These are phyloP conservation scores for Sarcomyxa edulis DNA, from an alignment of 768 basidiomycete species.

Conservation along the genomic window DNA sequence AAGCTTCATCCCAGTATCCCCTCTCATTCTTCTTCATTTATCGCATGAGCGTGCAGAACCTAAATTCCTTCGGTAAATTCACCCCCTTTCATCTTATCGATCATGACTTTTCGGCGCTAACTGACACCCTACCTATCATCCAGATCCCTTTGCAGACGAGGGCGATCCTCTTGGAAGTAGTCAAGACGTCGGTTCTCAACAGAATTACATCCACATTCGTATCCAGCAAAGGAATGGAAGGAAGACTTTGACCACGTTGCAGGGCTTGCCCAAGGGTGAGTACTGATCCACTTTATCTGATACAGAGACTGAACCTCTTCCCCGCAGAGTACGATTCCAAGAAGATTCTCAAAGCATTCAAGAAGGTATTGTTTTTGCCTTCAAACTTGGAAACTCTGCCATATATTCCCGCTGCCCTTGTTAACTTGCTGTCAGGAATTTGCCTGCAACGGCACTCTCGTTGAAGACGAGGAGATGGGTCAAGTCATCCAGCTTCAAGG, in stretches of 20 bases:
- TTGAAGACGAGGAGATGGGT: slow-evolving; percentile 93
- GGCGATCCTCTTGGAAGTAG: slow-evolving; percentile 73
- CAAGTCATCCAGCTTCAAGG: slow-evolving; percentile 98
- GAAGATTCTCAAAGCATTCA: slow-evolving; percentile 98
- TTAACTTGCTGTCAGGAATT: slow-evolving; percentile 61
- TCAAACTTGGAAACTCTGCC: too few species aligned
- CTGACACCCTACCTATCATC: slow-evolving; percentile 14
- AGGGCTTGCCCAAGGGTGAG: slow-evolving; percentile 88
- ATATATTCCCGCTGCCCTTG: slow-evolving; percentile 4
- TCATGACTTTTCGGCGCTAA: slow-evolving; percentile 8
- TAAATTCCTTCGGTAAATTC: slow-evolving; percentile 70
- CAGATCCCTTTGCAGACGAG: slow-evolving; percentile 97
- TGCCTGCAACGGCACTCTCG: slow-evolving; percentile 96
- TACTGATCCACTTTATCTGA: slow-evolving; percentile 10
- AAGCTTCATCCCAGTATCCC: slow-evolving; percentile 45
- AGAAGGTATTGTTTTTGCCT: slow-evolving; percentile 60
- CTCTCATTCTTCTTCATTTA: slow-evolving; percentile 35
- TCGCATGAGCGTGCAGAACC: slow-evolving; percentile 96
- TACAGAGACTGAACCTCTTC: slow-evolving; percentile 4
- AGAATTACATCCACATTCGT: slow-evolving; percentile 90
- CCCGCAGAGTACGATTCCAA: slow-evolving; percentile 87
- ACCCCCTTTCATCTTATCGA: background rate
- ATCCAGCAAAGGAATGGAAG: slow-evolving; percentile 99
- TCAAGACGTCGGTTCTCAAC: slow-evolving; percentile 74
- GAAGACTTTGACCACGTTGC: slow-evolving; percentile 96